These are phyloP conservation scores for Pisolithus sp. DNA, from an alignment of 768 basidiomycete species.

Conservation along the genomic window DNA sequence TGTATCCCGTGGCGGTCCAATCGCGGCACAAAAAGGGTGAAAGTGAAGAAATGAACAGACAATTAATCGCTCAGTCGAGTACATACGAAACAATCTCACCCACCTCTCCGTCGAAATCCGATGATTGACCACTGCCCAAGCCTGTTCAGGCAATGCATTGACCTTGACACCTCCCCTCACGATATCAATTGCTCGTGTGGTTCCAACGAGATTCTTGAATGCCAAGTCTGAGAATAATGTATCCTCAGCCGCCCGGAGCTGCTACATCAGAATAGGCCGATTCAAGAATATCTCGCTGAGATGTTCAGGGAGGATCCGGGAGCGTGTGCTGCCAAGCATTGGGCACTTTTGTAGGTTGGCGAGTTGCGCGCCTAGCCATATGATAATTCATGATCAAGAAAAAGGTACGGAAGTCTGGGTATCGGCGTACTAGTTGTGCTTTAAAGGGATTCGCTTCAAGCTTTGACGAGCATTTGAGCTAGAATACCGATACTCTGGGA, in stretches of 20 bases:
- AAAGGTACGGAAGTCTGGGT: neutral
- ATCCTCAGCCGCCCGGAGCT: conserved; percentile 46
- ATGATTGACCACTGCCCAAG: conserved; percentile 65
- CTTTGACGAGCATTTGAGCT: conserved; percentile 56
- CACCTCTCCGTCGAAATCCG: conserved; percentile 59
- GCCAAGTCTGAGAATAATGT: conserved; percentile 33
- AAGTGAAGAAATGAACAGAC: neutral
- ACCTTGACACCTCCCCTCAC: conserved; percentile 63
- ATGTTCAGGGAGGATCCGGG: conserved; percentile 42
- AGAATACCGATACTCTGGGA: conserved; percentile 78
- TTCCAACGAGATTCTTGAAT: conserved; percentile 42
- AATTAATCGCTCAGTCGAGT: neutral
- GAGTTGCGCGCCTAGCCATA: conserved; percentile 42
- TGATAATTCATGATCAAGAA: neutral
- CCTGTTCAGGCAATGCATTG: conserved; percentile 76
- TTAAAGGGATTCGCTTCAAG: conserved; percentile 62
- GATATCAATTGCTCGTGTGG: conserved; percentile 73
- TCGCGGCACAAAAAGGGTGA: too few species aligned
- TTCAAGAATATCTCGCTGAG: conserved; percentile 40
- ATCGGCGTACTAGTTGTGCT: conserved; percentile 40
- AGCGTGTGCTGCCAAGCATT: conserved; percentile 62
- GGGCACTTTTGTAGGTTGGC: conserved; percentile 52
- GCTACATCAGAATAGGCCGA: conserved; percentile 44
- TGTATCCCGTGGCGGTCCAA: neutral
- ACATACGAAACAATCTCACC: conserved; percentile 6